A percentile compares a stretch with the other conserved stretches of the same genome.
Conservation (phyloP, 495 filamentous ascomycete species). For the Evernia prunastri region DNA sequence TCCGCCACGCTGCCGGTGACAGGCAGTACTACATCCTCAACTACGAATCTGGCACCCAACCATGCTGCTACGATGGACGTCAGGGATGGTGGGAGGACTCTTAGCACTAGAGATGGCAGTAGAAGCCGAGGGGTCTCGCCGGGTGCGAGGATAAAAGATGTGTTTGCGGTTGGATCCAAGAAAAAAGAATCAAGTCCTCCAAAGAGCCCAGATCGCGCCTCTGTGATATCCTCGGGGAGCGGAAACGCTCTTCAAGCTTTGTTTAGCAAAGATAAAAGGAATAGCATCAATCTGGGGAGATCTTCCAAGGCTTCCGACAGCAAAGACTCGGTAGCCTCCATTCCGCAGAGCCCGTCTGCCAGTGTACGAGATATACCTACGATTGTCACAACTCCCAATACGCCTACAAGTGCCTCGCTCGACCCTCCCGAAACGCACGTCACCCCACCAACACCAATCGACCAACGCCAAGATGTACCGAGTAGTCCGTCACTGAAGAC, state of each 20-base stretch:
- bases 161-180: conserved; percentile 35
- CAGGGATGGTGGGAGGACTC: conserved; percentile 12
- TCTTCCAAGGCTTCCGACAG: conserved; percentile 31
- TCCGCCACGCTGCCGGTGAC: conserved; percentile 20
- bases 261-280: conserved; percentile 35
- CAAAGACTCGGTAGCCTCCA: conserved; percentile 13
- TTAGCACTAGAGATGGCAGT: conserved; percentile 19
- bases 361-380: conserved; percentile 20
- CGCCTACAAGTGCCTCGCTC: conserved; percentile 40
- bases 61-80: conserved; percentile 26
- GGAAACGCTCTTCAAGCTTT: conserved; percentile 27
- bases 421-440: conserved; percentile 45
- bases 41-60: conserved; percentile 24
- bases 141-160: conserved; percentile 42
- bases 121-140: conserved; percentile 39
- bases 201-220: conserved; percentile 40
- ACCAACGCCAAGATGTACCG: conserved; percentile 27
- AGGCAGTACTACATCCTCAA: conserved; percentile 4
- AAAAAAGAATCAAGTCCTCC: conserved; percentile 37
- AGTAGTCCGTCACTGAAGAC: conserved; percentile 10
- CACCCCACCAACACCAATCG: conserved; percentile 50
- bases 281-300: conserved; percentile 38
- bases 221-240: conserved; percentile 34
- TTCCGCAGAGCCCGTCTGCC: conserved; percentile 10
- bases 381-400: conserved; percentile 31